Conservation (phyloP, 2,329 filamentous ascomycete species). For the Pyricularia sp. region DNA sequence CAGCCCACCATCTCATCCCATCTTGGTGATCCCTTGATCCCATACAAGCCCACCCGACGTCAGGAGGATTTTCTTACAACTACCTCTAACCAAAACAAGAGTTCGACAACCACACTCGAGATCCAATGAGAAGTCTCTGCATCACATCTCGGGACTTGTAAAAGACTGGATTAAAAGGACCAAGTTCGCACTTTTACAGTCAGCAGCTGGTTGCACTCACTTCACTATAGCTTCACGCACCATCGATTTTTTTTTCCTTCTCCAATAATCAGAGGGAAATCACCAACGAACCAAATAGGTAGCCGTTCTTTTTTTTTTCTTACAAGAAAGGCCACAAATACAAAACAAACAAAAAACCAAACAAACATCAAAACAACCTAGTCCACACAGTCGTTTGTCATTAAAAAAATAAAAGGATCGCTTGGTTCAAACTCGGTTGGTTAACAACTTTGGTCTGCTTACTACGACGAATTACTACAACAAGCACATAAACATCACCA, state of each 20-base stretch:
- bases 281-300: neutral
- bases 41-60: neutral
- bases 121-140: neutral
- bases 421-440: neutral
- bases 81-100: neutral
- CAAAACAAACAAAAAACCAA: neutral
- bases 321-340: neutral
- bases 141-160: neutral
- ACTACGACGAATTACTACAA: slow-evolving; percentile 1
- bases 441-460: neutral
- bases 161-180: neutral
- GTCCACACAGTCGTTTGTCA: neutral
- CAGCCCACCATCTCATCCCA: too few species aligned
- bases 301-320: neutral
- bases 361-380: neutral
- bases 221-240: neutral
- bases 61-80: neutral
- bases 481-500: neutral
- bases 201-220: neutral
- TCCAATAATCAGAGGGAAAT: neutral
- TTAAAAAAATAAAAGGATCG: too few species aligned
- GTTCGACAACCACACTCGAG: neutral
- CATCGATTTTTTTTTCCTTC: too few species aligned
- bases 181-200: neutral
- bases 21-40: neutral